phyloP scores from a whole-genome alignment of 2,329 filamentous ascomycete genomes.

The Colletotrichum godetiae region DNA sequence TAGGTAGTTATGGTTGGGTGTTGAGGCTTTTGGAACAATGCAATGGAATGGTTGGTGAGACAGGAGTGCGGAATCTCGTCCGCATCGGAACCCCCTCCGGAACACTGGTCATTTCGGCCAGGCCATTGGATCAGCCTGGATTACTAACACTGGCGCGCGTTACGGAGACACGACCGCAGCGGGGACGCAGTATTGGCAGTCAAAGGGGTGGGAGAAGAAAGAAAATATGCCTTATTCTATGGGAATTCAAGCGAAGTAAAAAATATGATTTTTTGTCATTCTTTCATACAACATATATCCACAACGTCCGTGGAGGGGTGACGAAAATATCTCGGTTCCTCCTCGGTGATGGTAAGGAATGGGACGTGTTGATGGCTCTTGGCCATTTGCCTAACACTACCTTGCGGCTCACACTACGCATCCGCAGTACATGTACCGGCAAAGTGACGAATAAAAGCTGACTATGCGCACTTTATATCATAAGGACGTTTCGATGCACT shows the following conservation, averaged over 20 bases:
- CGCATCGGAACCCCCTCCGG: neutral
- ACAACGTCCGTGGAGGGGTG: neutral
- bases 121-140: neutral
- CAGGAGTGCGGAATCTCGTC: neutral
- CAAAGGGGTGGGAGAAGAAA: neutral
- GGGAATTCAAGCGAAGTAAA: neutral
- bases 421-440: neutral
- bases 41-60: neutral
- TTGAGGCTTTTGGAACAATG: neutral
- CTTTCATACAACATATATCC: neutral
- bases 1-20: neutral
- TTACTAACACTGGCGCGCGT: too few species aligned
- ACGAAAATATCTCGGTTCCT: slow-evolving; percentile 30
- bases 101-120: neutral
- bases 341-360: neutral
- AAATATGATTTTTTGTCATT: neutral
- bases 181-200: too few species aligned
- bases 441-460: neutral
- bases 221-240: neutral
- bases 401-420: neutral
- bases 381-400: neutral
- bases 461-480: neutral
- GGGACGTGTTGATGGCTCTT: neutral
- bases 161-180: neutral
- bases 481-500: neutral